Evolutionary conservation across 192 early-diverging fungal species (phyloP).

Genomic region (Backusella tarrabulga): DNA sequence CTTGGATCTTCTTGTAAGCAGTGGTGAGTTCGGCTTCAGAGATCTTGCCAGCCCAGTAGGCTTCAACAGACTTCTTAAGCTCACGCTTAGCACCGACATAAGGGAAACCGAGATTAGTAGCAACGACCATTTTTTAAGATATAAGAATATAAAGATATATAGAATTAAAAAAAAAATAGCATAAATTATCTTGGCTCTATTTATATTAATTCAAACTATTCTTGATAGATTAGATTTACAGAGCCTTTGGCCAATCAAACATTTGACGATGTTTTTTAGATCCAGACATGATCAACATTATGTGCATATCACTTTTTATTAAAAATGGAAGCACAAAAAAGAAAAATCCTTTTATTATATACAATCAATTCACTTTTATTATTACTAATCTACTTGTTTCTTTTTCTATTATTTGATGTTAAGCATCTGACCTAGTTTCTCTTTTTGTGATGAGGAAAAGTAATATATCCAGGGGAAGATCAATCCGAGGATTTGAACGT

Average conservation of each 20-base stretch:
- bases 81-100: constrained; percentile 94
- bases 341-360: neutral
- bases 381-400: neutral
- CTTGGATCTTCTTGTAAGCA: constrained; percentile 73
- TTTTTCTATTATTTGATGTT: neutral
- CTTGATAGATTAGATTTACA: neutral
- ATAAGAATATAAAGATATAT: neutral
- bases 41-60: constrained; percentile 90
- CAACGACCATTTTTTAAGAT: constrained; percentile 32
- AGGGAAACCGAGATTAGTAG: constrained; percentile 78
- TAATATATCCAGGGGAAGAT: neutral
- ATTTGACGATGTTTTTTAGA: neutral
- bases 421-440: neutral
- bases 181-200: neutral
- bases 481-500: neutral
- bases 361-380: neutral
- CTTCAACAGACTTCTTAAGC: constrained; percentile 94
- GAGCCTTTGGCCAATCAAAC: neutral
- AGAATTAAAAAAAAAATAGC: neutral
- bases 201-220: neutral
- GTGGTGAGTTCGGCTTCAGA: constrained; percentile 64
- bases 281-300: neutral
- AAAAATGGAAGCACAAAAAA: neutral
- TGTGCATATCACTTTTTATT: neutral
- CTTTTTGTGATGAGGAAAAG: neutral